Base-by-base conservation (phyloP, 2,329 filamentous ascomycete genomes). In the Periglandula ipomoeae region DNA sequence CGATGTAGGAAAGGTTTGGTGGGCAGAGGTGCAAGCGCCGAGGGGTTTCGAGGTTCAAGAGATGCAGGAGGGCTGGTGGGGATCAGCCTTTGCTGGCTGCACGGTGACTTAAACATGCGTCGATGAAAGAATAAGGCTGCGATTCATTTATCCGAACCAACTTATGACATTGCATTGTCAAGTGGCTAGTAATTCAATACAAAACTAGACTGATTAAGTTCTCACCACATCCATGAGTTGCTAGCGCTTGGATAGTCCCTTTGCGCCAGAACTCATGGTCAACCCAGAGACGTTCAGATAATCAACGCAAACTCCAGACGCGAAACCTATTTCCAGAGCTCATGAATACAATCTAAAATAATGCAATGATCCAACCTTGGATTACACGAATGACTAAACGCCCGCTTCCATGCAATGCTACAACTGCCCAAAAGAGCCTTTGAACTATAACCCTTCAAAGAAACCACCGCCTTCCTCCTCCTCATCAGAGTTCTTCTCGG, bases 401-500 rank as follows among this genome's bases (percentile, higher is more conserved):
- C 38, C 42, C 24, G 42, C 39, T 40, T 27, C 42, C 35, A 39
- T 35, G 42, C 37, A 27, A 22, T 38, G 30, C 41, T 24, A 34
- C 19, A 4, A n/a, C 27, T 27, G 13, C 22, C 11, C 22, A 19
- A 15, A 24, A 13, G 11, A 3, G 32, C 23, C 27, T 15, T 6
- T n/a, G 19, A 40, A 7, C 24, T 42, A 52, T 5, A 49, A 20
- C 5, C 35, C 50, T 27, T 52, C 50, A 64, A 83, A 84, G 11
- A 77, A 75, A 9, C 71, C 76, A 20, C 74, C 76, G 47, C 71
- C 78, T 15, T 75, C 76, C 49, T 73, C 70, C 20, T 70, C 72
- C 17, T 66, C 63, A 22, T 72, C 70, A 38, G 65, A 63, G 20
- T 65, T 63, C n/a, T 59, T 53, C n/a, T 59, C 46, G 48, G 65